phyloP scores from a whole-genome alignment of 345 rosid genomes.

The Camelina sativa region DNA sequence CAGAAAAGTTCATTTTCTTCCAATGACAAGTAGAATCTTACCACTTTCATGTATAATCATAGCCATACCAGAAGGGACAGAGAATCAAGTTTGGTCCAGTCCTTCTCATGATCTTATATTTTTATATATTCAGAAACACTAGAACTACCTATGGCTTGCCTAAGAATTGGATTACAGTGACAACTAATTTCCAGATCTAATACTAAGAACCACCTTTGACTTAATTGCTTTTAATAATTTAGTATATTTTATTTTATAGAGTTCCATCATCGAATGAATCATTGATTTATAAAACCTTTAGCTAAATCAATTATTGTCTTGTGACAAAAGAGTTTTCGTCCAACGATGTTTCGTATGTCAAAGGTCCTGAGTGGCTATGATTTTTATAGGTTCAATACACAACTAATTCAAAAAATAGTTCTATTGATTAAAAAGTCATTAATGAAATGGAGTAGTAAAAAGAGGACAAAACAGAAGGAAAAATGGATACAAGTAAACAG shows the following conservation, averaged over 20 bases:
- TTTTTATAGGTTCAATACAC: constrained; percentile 7
- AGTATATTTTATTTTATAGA: background rate
- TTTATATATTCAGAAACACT: background rate
- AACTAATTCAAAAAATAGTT: background rate
- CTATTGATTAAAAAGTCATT: constrained; percentile 39
- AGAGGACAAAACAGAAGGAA: constrained; percentile 14
- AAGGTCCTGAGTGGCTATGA: background rate
- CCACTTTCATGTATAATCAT: background rate
- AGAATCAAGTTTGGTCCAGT: background rate
- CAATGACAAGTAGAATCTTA: background rate
- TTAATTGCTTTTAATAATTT: background rate
- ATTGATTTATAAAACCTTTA: background rate
- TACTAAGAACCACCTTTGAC: background rate
- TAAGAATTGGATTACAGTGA: background rate
- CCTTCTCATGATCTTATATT: background rate
- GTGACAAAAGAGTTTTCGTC: background rate
- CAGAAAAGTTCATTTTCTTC: background rate
- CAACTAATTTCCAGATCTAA: background rate
- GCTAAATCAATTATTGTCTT: background rate
- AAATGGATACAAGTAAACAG: constrained; percentile 34
- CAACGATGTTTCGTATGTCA: background rate
- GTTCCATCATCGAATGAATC: constrained; percentile 3
- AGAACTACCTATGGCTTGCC: background rate
- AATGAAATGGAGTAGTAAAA: constrained; percentile 38
- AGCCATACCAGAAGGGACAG: background rate